Conservation (phyloP, 805 yeast species). For the Diddensiella caesifluorescens region DNA sequence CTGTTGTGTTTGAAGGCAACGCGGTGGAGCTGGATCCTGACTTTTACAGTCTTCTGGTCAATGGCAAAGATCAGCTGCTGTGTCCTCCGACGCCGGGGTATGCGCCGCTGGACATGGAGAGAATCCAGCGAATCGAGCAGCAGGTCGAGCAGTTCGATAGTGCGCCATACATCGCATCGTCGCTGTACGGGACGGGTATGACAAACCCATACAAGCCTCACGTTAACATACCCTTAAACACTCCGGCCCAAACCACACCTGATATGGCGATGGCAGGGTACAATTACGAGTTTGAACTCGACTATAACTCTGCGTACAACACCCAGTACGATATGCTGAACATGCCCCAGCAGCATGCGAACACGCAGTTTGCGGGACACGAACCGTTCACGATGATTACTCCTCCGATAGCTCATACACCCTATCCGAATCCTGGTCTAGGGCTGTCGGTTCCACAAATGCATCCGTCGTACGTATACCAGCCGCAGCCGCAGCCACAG, state of each 20-base stretch:
- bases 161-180: conserved; percentile 14
- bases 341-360: conserved; percentile 8
- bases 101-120: conserved; percentile 12
- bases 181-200: conserved; percentile 7
- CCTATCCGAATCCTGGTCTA: conserved; percentile 5
- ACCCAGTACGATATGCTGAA: conserved; percentile 3
- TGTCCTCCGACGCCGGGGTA: conserved; percentile 16
- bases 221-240: neutral
- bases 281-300: neutral
- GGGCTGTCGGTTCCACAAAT: neutral
- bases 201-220: neutral
- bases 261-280: conserved; percentile 9
- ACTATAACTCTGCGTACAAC: conserved; percentile 2
- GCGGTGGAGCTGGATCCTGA: too few relatives aligned
- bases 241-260: conserved; percentile 3
- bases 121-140: conserved; percentile 9
- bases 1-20: too few relatives aligned
- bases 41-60: neutral
- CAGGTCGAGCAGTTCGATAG: conserved; percentile 9
- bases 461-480: neutral
- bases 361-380: neutral
- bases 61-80: conserved; percentile 3
- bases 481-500: neutral
- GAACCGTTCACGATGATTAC: conserved; percentile 5
- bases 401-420: conserved; percentile 12